Evolutionary conservation across 306 rosid genomes (phyloP).

Genomic region (Cucurbita pepo): DNA sequence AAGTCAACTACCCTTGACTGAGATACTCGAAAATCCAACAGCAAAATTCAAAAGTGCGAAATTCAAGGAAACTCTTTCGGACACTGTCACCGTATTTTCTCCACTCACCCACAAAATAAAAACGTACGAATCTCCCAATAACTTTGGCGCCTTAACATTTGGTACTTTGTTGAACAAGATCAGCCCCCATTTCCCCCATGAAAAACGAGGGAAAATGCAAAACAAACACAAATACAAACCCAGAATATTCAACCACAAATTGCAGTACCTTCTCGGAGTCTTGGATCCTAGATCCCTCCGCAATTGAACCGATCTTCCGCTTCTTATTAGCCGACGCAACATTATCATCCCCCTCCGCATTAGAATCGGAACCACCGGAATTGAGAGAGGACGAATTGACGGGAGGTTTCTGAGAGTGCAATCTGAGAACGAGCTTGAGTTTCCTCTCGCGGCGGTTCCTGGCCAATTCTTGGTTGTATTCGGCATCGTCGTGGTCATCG

Average conservation of each 20-base stretch:
- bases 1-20: constrained; percentile 28
- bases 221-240: background rate
- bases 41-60: constrained; percentile 33
- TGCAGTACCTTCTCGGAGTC: constrained; percentile 24
- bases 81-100: constrained; percentile 19
- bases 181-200: background rate
- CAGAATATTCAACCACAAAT: constrained; percentile 1
- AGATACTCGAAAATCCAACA: constrained; percentile 17
- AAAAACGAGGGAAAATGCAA: background rate
- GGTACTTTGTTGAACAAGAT: background rate
- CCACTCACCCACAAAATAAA: background rate
- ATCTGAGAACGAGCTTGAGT: constrained; percentile 38
- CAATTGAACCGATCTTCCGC: constrained; percentile 31
- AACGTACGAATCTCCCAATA: background rate
- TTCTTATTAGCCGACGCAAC: constrained; percentile 20
- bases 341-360: constrained; percentile 21
- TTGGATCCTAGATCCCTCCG: constrained; percentile 26
- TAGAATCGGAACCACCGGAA: constrained; percentile 33
- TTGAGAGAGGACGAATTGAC: constrained; percentile 24
- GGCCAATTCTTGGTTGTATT: constrained; percentile 12
- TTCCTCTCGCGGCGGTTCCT: constrained; percentile 39
- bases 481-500: constrained; percentile 4
- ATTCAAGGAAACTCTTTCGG: constrained; percentile 28
- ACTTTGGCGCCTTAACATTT: background rate
- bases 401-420: constrained; percentile 34